Evolutionary conservation across 2,329 filamentous ascomycete genomes (phyloP).

Genomic region (Colletotrichum sp.): DNA sequence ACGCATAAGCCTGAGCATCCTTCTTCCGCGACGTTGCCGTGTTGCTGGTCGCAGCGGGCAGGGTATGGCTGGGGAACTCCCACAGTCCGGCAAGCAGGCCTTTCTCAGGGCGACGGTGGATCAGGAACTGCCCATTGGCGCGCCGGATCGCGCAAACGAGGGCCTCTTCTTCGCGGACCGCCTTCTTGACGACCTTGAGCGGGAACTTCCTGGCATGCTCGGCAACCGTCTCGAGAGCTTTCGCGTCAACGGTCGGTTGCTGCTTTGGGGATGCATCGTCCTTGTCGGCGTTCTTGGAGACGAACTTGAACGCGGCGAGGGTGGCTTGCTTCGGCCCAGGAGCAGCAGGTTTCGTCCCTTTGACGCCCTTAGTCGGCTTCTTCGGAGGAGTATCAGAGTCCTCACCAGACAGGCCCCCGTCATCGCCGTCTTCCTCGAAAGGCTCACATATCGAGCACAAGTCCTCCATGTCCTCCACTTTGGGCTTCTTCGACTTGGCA

Average conservation of each 20-base stretch:
- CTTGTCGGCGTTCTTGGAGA: slow-evolving; percentile 29
- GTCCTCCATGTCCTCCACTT: slow-evolving; percentile 54
- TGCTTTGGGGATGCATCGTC: neutral
- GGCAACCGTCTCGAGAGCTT: slow-evolving; percentile 37
- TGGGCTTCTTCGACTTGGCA: slow-evolving; percentile 19
- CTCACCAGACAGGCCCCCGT: neutral
- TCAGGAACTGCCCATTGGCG: slow-evolving; percentile 47
- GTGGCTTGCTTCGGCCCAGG: slow-evolving; percentile 32
- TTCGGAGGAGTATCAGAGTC: slow-evolving; percentile 1
- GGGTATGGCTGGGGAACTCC: slow-evolving; percentile 56
- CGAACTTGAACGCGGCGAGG: slow-evolving; percentile 36
- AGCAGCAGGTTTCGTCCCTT: neutral
- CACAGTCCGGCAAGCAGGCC: slow-evolving; percentile 61
- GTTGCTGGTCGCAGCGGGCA: slow-evolving; percentile 33
- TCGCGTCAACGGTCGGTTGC: slow-evolving; percentile 14
- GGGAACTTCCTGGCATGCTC: slow-evolving; percentile 57
- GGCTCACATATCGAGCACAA: slow-evolving; percentile 53
- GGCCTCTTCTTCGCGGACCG: slow-evolving; percentile 55
- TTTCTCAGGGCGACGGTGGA: slow-evolving; percentile 57
- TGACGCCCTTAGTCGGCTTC: slow-evolving; percentile 9
- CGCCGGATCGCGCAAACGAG: slow-evolving; percentile 58
- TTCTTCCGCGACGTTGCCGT: slow-evolving; percentile 36
- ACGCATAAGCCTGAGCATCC: slow-evolving; percentile 40
- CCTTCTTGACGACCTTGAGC: slow-evolving; percentile 55
- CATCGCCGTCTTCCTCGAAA: slow-evolving; percentile 40